Evolutionary conservation across 805 yeast species (phyloP), one percentile per base, ranked within the genome.

Genomic region (Hanseniaspora valbyensis): DNA sequence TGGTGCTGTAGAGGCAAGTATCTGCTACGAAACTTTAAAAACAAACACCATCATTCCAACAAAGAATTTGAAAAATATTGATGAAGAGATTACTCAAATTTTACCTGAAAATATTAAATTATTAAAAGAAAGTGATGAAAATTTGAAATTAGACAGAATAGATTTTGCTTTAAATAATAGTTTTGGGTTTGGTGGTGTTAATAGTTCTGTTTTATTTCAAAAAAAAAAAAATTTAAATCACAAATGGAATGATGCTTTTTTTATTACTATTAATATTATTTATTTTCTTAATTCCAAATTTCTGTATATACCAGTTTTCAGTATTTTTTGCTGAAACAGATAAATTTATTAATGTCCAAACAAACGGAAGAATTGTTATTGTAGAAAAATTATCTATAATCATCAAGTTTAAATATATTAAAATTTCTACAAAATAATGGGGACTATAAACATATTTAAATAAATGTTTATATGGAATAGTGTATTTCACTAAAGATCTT

Each of bases 131-230:
- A 66, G 58, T 2, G 66, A 66, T 30, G 43, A 39, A 2, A 14
- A 30, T 16, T 80, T 82, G 6, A 73, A 76, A 1, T 59, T 68
- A 40, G 69, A 63, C 22, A 58, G 63, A 2, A 61, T 83, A 3
- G 59, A 73, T 2, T 72, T 75, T 55, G 96, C 90, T 0, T 54
- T 92, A 57, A 77, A 87, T 43, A 92, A 92, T 60, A 86, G 96
- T 58, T 90, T 94, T 67, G 99, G 98, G 0, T 92, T 92, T 68
- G 99, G 99, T 7, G 99, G 99, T 8, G 86, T 94, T 4, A 92
- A 92, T 64, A 81, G 94, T 6, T 74, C 94, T 2, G 59, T 92
- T 2, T 71, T 80, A 40, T 75, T 81, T 18, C 30, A 21, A 22
- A 30, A 42, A 5, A 30, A 55, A 68, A 69, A 29, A 70, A 66